Base-by-base conservation (phyloP, 2,329 filamentous ascomycete species). In the Pseudogymnoascus sp. region DNA sequence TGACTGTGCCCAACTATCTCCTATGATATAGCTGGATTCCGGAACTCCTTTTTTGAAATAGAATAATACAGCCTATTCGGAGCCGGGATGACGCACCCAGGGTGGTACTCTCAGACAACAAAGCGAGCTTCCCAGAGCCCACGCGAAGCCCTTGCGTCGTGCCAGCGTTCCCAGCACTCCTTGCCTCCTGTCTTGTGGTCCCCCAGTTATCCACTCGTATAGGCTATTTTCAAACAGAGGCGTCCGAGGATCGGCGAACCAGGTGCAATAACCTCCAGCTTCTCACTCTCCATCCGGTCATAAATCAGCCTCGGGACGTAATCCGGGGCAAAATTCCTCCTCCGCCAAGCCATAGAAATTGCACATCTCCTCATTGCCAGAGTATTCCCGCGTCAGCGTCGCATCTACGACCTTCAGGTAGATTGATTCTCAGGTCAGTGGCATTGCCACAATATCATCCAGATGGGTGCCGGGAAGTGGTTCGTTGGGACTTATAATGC, bases 301-400 rank as follows among this genome's bases (percentile, higher is more conserved):
- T 57, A 34, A 57, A 57, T 57, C 25, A 34, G 28, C n/a, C 51
- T 57, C n/a, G 51, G 51, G 25, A 4, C 51, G 51, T 57, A 57
- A 57, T 57, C 51, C 51, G 51, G 51, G 25, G 51, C 16, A 57
- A 57, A 34, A 57, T 57, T 57, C 25, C n/a, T 16, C 51, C 51
- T 34, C 51, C n/a, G 51, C 51, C 51, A 57, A 57, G 51, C 25
- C 25, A 3, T 19, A 34, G 25, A 57, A 19, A 57, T 57, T 57
- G 28, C 51, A 34, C 51, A 57, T 11, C 10, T 31, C 48, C 48
- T 54, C 25, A 31, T 19, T 34, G 8, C 28, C 10, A 57, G 51
- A 57, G 8, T 57, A 57, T 57, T 57, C 28, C n/a, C 51, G 16
- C 10, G 51, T 57, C 51, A 57, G 51, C 51, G 51, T 57, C 51